phyloP scores from a whole-genome alignment of 805 yeast species.

The Pichia eremophila region DNA sequence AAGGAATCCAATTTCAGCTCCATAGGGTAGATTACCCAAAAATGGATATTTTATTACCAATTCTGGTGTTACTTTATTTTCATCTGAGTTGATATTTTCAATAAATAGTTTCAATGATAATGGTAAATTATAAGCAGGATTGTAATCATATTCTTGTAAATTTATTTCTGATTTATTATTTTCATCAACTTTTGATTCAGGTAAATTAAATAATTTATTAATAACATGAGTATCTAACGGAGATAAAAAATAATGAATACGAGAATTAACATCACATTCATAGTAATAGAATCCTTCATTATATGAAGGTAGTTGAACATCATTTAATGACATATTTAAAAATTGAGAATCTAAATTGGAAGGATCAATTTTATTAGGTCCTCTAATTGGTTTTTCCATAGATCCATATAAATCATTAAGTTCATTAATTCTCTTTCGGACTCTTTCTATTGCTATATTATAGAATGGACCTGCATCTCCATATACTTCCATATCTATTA shows the following conservation, averaged over 20 bases:
- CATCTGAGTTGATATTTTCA: slow-evolving; percentile 63
- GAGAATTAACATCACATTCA: slow-evolving; percentile 56
- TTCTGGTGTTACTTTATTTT: slow-evolving; percentile 41
- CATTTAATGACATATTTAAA: neutral
- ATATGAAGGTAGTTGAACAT: slow-evolving; percentile 6
- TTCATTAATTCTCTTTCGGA: slow-evolving; percentile 35
- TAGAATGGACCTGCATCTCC: slow-evolving; percentile 50
- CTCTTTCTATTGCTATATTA: slow-evolving; percentile 44
- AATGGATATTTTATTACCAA: slow-evolving; percentile 57
- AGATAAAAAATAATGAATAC: slow-evolving; percentile 59
- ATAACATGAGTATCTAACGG: slow-evolving; percentile 74
- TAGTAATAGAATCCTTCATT: slow-evolving; percentile 60
- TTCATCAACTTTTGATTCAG: neutral
- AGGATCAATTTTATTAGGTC: slow-evolving; percentile 23
- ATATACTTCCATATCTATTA: slow-evolving; percentile 51
- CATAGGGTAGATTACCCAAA: slow-evolving; percentile 72
- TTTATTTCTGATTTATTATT: neutral
- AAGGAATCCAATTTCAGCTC: slow-evolving; percentile 73
- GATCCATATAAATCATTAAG: slow-evolving; percentile 31
- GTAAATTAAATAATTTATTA: slow-evolving; percentile 5
- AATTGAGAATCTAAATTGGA: slow-evolving; percentile 1
- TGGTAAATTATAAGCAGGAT: slow-evolving; percentile 53
- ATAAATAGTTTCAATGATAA: slow-evolving; percentile 41
- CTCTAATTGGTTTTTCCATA: slow-evolving; percentile 10
- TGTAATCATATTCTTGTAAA: slow-evolving; percentile 8